Percentiles rank a stretch among this genome's conserved stretches.
Evolutionary conservation across 331 rosid genomes (phyloP).

Genomic region (Cydonia oblonga): DNA sequence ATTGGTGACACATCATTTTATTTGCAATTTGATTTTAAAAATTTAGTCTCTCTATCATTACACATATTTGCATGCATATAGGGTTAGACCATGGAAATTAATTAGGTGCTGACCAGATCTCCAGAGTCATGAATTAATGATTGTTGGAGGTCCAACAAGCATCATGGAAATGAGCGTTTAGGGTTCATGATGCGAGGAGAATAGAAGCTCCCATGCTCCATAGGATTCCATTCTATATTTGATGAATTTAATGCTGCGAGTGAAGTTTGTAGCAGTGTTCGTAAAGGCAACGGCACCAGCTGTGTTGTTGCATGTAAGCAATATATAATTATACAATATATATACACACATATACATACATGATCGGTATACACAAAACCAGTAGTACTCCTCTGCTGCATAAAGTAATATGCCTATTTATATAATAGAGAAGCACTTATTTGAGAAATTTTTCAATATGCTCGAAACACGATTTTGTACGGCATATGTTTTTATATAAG

Average conservation of each 20-base stretch:
- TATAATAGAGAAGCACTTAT: neutral
- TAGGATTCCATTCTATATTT: conserved; percentile 2
- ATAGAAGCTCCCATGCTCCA: conserved; percentile 10
- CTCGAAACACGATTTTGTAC: too few species aligned
- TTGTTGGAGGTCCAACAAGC: neutral
- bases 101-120: neutral
- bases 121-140: neutral
- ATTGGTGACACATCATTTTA: too few species aligned
- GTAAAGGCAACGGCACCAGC: conserved; percentile 72
- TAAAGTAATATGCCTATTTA: neutral
- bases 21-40: too few species aligned
- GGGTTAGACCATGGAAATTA: neutral
- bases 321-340: neutral
- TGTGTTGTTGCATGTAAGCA: neutral
- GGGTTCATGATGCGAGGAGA: conserved; percentile 5
- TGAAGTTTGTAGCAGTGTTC: conserved; percentile 23
- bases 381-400: neutral
- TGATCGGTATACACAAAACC: neutral
- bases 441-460: too few species aligned
- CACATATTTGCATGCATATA: neutral
- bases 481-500: too few species aligned
- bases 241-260: neutral
- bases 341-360: neutral
- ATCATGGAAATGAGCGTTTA: neutral
- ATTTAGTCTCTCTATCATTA: too few species aligned